phyloP scores from a whole-genome alignment of 331 rosid genomes.

The Quercus phellos region DNA sequence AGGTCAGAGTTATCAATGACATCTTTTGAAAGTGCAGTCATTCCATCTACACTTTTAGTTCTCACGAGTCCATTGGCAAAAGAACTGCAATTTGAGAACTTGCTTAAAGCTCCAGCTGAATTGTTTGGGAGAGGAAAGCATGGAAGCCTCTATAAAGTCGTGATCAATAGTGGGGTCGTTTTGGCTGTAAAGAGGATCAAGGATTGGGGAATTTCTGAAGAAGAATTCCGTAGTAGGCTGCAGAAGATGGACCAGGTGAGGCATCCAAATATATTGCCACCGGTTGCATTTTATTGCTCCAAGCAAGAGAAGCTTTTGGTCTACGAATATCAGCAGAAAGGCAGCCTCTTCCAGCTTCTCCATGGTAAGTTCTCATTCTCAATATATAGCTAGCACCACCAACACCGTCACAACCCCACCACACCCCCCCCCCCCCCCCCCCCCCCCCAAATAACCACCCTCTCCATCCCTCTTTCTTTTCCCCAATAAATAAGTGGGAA shows the following conservation, averaged over 20 bases:
- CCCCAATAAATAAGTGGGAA: neutral
- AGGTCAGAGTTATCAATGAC: constrained; percentile 46
- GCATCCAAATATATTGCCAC: constrained; percentile 45
- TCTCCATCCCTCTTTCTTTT: no score
- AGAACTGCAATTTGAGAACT: constrained; percentile 50
- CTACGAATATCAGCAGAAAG: constrained; percentile 56
- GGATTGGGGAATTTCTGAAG: constrained; percentile 49
- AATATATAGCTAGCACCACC: neutral
- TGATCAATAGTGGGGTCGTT: constrained; percentile 39
- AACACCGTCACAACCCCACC: rapidly evolving
- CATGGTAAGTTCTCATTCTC: constrained; percentile 37
- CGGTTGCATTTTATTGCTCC: constrained; percentile 65
- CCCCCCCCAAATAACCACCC: no score
- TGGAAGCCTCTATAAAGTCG: constrained; percentile 68
- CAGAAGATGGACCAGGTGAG: constrained; percentile 33
- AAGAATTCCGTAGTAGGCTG: constrained; percentile 49
- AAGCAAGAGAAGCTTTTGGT: constrained; percentile 70
- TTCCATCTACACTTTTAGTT: constrained; percentile 39
- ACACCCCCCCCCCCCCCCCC: no score
- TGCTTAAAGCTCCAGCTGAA: constrained; percentile 72
- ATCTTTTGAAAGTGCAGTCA: constrained; percentile 41
- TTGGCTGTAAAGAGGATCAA: constrained; percentile 75
- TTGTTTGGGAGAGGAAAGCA: constrained; percentile 62
- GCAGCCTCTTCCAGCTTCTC: constrained; percentile 62
- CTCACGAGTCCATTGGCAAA: constrained; percentile 30